Base-by-base conservation (phyloP, 768 basidiomycete genomes). In the Termitomyces eurrhizus region DNA sequence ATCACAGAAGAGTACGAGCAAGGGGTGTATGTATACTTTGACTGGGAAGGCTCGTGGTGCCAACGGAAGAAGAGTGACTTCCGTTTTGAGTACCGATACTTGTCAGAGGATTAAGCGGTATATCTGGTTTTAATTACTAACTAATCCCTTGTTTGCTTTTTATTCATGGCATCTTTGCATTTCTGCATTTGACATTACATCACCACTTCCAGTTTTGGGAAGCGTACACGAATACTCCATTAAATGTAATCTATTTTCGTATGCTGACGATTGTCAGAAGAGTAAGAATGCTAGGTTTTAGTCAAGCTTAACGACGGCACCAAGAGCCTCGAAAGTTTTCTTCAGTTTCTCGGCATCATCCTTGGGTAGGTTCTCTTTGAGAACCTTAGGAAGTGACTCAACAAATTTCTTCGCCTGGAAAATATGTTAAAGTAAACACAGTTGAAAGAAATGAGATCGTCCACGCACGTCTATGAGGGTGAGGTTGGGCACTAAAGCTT, bases 1-100 rank as follows among this genome's bases (percentile, higher is more conserved):
- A 98, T 99, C 72, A 99, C 97, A 56, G 96, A 98, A 67, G 96
- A 98, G 72, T 99, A 98, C 73, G 97, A 99, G 75, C 95, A 98
- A 77, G 97, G 97, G 14, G 94, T 97, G 14, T 99, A 99, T 74
- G 92, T 97, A 37, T 99, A 99, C 81, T 98, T 98, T 73, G 96
- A 98, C 75, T 98, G 95, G 95, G 95, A 98, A 73, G 93, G 93
- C 53, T 93, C 92, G 64, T 99, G 96, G 97, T 97, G 95, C 73
- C 94, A 96, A 72, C 83, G 96, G 71, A 93, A 95, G 80, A 99
- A 99, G 82, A 88, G 90, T 70, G 95, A 98, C 73, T 99, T 98
- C 83, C 88, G 94, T 29, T 98, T 93, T 69, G 91, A 95, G 75
- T 96, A 96, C 74, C 92, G 94, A 63, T 95, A 95, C 78, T 79